Conservation (phyloP, 2,329 filamentous ascomycete species). For the Penicillium sp. region DNA sequence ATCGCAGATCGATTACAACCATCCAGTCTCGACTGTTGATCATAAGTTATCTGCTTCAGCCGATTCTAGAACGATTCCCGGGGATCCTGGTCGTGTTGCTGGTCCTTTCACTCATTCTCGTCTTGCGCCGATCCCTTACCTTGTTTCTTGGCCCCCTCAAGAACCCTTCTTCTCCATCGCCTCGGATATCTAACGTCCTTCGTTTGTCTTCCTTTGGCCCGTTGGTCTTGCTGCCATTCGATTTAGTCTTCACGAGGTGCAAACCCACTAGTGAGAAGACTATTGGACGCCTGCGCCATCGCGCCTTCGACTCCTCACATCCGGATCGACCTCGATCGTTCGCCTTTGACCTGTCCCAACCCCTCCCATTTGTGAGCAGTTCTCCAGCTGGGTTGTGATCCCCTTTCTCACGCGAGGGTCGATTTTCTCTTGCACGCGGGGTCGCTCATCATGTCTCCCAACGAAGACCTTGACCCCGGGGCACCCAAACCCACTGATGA, state of each 20-base stretch:
- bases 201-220: neutral
- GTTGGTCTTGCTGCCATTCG: neutral
- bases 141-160: constrained; percentile 1
- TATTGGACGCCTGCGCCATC: constrained; percentile 2
- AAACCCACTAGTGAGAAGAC: constrained; percentile 1
- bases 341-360: constrained; percentile 6
- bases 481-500: constrained; percentile 16
- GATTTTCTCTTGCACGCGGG: constrained; percentile 15
- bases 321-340: constrained; percentile 14
- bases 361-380: neutral
- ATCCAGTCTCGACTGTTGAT: too few relatives aligned
- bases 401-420: constrained; percentile 8
- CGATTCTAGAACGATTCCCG: too few relatives aligned
- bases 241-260: neutral
- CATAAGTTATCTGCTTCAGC: too few relatives aligned
- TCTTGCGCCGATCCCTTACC: constrained; percentile 5
- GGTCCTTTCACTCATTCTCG: neutral
- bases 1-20: too few relatives aligned
- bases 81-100: too few relatives aligned
- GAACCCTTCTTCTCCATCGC: constrained; percentile 2
- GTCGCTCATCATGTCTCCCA: constrained; percentile 22
- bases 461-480: constrained; percentile 20
- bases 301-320: constrained; percentile 21
- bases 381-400: neutral
- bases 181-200: constrained; percentile 1